phyloP scores from a whole-genome alignment of 2,329 filamentous ascomycete genomes.

The Verticillium nonalfalfae region DNA sequence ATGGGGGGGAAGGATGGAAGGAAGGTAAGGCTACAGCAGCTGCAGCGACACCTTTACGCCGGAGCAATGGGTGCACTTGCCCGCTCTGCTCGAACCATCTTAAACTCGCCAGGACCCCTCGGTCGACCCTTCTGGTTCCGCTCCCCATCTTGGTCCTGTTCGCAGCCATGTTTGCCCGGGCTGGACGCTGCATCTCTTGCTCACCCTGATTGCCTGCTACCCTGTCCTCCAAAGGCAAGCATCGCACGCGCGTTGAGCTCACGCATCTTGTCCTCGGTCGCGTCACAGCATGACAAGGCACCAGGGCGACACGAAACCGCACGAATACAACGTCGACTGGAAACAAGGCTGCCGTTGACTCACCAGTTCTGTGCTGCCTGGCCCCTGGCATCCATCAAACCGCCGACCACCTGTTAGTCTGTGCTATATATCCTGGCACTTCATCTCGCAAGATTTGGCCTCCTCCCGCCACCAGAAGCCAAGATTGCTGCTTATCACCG shows the following conservation, averaged over 20 bases:
- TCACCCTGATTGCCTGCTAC: background rate
- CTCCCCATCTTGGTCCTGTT: background rate
- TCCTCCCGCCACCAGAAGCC: background rate
- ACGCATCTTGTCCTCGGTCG: background rate
- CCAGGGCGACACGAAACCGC: background rate
- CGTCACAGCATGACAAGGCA: background rate
- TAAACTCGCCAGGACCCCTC: background rate
- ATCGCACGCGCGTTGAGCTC: background rate
- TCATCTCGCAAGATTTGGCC: background rate
- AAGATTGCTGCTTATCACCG: background rate
- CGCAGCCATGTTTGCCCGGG: background rate
- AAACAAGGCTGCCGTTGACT: background rate
- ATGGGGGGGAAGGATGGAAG: background rate
- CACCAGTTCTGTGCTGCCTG: background rate
- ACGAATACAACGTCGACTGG: background rate
- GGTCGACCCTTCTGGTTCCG: background rate
- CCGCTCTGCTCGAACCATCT: background rate
- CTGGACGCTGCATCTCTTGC: background rate
- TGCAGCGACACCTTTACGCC: background rate
- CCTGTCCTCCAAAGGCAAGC: background rate
- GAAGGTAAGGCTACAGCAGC: background rate
- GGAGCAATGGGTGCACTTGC: background rate
- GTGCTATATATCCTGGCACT: background rate
- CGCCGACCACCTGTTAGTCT: background rate
- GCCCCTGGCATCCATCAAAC: background rate